These are phyloP conservation scores for Mrakia hoshinonis DNA, from an alignment of 768 basidiomycete genomes.

Conservation along the genomic window DNA sequence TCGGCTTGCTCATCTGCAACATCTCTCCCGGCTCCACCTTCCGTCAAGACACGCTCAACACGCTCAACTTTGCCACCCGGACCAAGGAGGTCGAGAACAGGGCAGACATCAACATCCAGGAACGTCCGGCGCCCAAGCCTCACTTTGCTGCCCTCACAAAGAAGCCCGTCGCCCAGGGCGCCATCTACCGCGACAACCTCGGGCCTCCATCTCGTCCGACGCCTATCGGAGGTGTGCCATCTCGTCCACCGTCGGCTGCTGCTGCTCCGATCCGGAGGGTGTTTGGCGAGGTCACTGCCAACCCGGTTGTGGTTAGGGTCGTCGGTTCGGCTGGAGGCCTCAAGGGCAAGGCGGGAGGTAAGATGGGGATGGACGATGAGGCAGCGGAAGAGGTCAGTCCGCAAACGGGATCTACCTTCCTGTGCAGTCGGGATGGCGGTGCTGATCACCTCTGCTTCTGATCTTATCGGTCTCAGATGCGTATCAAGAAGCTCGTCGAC, in stretches of 20 bases:
- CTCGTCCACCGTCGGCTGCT: not conserved
- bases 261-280: not conserved
- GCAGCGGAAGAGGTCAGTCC: not conserved
- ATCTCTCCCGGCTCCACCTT: constrained; percentile 74
- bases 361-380: not conserved
- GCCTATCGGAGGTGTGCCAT: not conserved
- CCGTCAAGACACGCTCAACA: constrained; percentile 78
- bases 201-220: not conserved
- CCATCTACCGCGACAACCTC: constrained; percentile 3
- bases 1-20: constrained; percentile 76
- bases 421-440: not conserved
- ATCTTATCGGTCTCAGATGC: not conserved
- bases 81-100: constrained; percentile 82
- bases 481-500: constrained; percentile 8
- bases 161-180: not conserved
- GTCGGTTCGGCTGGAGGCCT: not conserved
- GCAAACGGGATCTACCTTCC: not conserved
- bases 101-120: constrained; percentile 66
- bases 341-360: not conserved
- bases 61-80: constrained; percentile 53
- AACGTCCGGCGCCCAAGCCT: constrained; percentile 55
- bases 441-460: not conserved
- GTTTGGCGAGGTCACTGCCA: not conserved
- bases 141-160: constrained; percentile 55
- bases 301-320: not conserved